Evolutionary conservation across 331 rosid species (phyloP), one percentile per base, ranked within the genome.

Genomic region (Saraca asoca): DNA sequence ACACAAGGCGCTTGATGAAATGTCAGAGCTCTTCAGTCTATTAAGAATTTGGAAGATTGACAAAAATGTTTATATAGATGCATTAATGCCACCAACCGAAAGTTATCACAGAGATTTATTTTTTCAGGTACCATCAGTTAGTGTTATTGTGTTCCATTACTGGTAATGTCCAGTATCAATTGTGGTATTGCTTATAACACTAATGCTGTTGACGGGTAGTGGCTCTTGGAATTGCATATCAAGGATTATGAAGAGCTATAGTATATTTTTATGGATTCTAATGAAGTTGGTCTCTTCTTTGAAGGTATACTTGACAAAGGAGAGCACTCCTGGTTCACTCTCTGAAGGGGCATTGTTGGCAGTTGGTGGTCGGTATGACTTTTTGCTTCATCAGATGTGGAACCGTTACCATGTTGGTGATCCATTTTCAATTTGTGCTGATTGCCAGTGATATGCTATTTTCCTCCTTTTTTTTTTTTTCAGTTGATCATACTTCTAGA

Each of bases 361-460:
- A 74, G 80, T 83, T 66, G 98, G 96, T 12, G 98, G 98, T 56
- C 85, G 95, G 80, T 87, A 93, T 78, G 91, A 93, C 81, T 81
- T 81, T 80, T 69, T 90, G 79, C 87, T 93, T 69, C 90, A 83
- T 61, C 88, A 84, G 69, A 75, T 84, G 82, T 84, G 94, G 95
- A 80, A 77, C 72, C 82, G 42, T 49, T 83, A 86, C 72, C 75
- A 76, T 76, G 98, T 93, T 79, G 66, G 95, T 76, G 76, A 64
- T 68, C 49, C 58, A n/a, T 37, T 19, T 72, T 59, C 62, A 58
- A 51, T 72, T 51, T 64, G 34, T 63, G 37, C 68, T 55, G 35
- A 24, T 58, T 59, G 50, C 39, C 72, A 20, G 58, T 9, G 14
- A 15, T 62, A 53, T 55, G 35, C 35, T 76, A 18, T 5, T 76